These are phyloP conservation scores for Mycena albidolilacea DNA, from an alignment of 768 basidiomycete genomes.

Conservation along the genomic window DNA sequence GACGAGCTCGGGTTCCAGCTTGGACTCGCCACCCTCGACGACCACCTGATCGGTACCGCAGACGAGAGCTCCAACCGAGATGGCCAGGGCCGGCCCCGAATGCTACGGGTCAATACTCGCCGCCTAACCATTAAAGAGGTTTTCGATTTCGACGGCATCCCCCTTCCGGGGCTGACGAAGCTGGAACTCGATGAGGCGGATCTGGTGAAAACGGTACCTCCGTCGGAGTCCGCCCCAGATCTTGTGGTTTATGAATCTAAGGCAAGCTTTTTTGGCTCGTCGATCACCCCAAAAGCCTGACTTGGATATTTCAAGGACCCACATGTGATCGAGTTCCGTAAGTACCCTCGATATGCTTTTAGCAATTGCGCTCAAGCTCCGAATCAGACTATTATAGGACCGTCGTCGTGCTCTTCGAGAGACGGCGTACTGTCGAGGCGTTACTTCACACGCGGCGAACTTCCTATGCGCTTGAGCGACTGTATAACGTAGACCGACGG, in stretches of 20 bases:
- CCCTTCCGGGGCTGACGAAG: constrained; percentile 31
- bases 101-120: constrained; percentile 35
- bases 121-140: constrained; percentile 41
- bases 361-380: constrained; percentile 1
- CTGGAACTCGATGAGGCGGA: constrained; percentile 34
- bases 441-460: constrained; percentile 36
- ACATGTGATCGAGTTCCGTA: constrained; percentile 41
- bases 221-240: constrained; percentile 35
- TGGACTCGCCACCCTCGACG: constrained; percentile 39
- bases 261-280: constrained; percentile 19
- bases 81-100: constrained; percentile 36
- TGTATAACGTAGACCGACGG: constrained; percentile 31
- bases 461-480: constrained; percentile 35
- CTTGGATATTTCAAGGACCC: constrained; percentile 26
- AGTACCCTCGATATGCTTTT: constrained; percentile 11
- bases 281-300: constrained; percentile 8
- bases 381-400: constrained; percentile 35
- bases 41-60: constrained; percentile 38
- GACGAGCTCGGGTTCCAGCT: constrained; percentile 39
- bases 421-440: constrained; percentile 34
- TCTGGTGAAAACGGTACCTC: constrained; percentile 29
- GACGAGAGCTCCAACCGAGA: constrained; percentile 33
- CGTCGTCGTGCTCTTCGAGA: constrained; percentile 33
- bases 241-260: constrained; percentile 39
- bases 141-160: constrained; percentile 38